Percentiles rank a stretch among this genome's conserved stretches.
Conservation (phyloP, 257 asterid species). For the Capsicum pubescens region DNA sequence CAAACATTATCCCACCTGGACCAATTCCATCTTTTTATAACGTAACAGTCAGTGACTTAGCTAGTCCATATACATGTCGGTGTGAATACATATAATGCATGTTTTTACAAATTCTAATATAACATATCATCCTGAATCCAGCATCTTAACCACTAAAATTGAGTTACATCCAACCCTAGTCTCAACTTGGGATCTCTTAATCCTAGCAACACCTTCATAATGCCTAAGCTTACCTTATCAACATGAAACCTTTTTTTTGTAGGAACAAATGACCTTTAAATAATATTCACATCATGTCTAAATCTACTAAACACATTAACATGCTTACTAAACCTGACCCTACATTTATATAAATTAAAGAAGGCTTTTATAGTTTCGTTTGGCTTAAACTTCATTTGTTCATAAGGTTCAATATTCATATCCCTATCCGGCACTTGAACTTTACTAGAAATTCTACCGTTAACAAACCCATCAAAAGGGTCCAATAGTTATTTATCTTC, state of each 20-base stretch:
- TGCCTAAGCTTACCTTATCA: conserved; percentile 26
- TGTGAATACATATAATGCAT: conserved; percentile 32
- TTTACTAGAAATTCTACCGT: not conserved
- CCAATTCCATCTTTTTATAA: conserved; percentile 32
- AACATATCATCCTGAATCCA: conserved; percentile 26
- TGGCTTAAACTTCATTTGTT: conserved; percentile 33
- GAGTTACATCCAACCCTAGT: conserved; percentile 36
- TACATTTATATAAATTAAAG: conserved; percentile 23
- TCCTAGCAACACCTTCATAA: conserved; percentile 13
- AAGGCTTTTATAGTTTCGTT: conserved; percentile 31
- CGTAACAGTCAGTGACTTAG: conserved; percentile 30
- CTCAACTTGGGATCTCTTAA: conserved; percentile 31
- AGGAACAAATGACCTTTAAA: conserved; percentile 31
- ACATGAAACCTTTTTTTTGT: conserved; percentile 30
- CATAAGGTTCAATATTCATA: conserved; percentile 27
- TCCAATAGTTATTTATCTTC: conserved; percentile 20
- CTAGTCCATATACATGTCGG: conserved; percentile 30
- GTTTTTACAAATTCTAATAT: conserved; percentile 20
- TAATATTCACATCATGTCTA: conserved; percentile 32
- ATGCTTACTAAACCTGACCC: conserved; percentile 31
- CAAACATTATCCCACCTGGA: conserved; percentile 32
- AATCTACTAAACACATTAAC: conserved; percentile 31
- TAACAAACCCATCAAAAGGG: not conserved
- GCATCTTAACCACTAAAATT: conserved; percentile 22
- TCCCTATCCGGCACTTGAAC: conserved; percentile 1